Evolutionary conservation across 257 asterid species (phyloP).

Genomic region (Salvia splendens): DNA sequence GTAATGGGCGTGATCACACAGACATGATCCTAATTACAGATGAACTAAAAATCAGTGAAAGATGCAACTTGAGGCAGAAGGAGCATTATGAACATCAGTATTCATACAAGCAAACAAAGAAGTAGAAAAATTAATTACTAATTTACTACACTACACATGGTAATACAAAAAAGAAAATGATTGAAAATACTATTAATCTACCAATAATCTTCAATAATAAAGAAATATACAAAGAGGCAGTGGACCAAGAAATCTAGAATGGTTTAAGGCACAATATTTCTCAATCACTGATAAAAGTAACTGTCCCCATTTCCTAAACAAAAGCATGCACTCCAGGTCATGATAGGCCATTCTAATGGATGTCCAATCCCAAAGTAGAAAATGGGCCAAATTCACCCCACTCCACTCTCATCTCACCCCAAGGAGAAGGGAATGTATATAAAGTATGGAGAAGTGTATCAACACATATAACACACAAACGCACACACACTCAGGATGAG

Average conservation of each 20-base stretch:
- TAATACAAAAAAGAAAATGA: too few relatives aligned
- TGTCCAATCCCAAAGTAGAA: neutral
- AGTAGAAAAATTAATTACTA: neutral
- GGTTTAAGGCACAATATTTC: neutral
- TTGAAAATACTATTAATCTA: too few relatives aligned
- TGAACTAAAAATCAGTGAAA: slow-evolving; percentile 6
- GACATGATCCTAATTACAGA: slow-evolving; percentile 4
- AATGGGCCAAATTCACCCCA: neutral
- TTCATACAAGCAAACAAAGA: neutral
- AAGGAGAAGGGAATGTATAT: neutral
- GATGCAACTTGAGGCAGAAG: slow-evolving; percentile 12
- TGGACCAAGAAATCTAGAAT: slow-evolving; percentile 4
- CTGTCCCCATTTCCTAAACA: neutral
- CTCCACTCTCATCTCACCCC: slow-evolving; percentile 2
- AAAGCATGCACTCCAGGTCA: neutral
- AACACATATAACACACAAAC: neutral
- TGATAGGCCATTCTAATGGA: neutral
- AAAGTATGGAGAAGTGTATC: neutral
- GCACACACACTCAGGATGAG: neutral
- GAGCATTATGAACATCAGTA: neutral
- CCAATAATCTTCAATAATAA: neutral
- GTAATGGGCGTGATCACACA: neutral
- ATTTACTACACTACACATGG: too few relatives aligned
- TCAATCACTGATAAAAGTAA: neutral
- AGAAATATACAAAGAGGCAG: neutral